Conservation (phyloP, 2,329 filamentous ascomycete genomes). For the Talaromyces pinophilus region DNA sequence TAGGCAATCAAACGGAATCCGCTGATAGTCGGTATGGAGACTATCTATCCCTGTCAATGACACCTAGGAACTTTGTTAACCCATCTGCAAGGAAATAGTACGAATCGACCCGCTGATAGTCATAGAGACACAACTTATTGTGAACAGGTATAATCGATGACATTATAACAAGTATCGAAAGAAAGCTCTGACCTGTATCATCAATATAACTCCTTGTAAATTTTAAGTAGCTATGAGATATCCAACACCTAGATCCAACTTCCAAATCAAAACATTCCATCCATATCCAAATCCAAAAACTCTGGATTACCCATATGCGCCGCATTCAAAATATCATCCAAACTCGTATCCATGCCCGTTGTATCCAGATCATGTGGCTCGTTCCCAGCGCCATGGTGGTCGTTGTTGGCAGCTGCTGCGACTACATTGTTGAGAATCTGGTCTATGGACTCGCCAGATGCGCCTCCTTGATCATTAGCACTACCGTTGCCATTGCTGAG, state of each 20-base stretch:
- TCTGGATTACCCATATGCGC: slow-evolving; percentile 49
- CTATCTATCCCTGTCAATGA: not conserved
- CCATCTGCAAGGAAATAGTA: not conserved
- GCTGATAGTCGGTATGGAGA: not conserved
- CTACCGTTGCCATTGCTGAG: slow-evolving; percentile 28
- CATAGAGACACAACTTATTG: not conserved
- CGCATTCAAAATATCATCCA: slow-evolving; percentile 48
- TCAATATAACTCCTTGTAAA: not conserved
- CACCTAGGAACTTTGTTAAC: not conserved
- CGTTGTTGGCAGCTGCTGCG: slow-evolving; percentile 37
- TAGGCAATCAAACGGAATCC: not conserved
- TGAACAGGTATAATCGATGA: not conserved
- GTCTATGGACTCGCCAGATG: slow-evolving; percentile 39
- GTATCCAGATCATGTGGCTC: slow-evolving; percentile 32
- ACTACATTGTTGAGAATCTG: slow-evolving; percentile 45
- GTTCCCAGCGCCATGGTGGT: slow-evolving; percentile 30
- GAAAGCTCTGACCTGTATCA: not conserved
- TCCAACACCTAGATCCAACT: not conserved
- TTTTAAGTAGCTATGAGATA: not conserved
- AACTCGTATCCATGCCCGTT: slow-evolving; percentile 39
- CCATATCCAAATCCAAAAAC: slow-evolving; percentile 49
- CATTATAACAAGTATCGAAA: not conserved
- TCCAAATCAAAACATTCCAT: slow-evolving; percentile 42
- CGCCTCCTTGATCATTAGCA: slow-evolving; percentile 21
- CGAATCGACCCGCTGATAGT: not conserved